Percentiles rank a stretch among this genome's conserved stretches.
Conservation (phyloP, 2,329 filamentous ascomycete species). For the Alternaria longipes region DNA sequence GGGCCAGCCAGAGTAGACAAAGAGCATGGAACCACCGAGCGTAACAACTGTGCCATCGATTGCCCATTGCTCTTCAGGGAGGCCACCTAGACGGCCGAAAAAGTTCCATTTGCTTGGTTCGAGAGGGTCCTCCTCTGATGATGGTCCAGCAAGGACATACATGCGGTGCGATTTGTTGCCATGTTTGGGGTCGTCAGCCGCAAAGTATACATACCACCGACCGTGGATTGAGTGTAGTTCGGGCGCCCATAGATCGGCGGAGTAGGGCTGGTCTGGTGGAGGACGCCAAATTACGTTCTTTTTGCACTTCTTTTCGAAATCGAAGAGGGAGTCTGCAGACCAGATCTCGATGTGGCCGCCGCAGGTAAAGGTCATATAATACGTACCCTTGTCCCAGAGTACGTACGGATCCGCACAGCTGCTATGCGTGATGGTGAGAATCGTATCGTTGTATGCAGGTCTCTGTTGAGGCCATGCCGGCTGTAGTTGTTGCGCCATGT, state of each 20-base stretch:
- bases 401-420: conserved; percentile 58
- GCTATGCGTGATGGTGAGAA: conserved; percentile 54
- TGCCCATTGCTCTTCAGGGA: conserved; percentile 57
- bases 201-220: conserved; percentile 65
- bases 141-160: conserved; percentile 57
- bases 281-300: conserved; percentile 57
- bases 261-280: conserved; percentile 54
- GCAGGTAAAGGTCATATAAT: conserved; percentile 59
- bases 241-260: conserved; percentile 63
- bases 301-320: conserved; percentile 50
- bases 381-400: conserved; percentile 53
- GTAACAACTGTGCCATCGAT: conserved; percentile 59
- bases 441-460: conserved; percentile 50
- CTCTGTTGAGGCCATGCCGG: conserved; percentile 13
- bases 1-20: conserved; percentile 60
- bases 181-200: conserved; percentile 51
- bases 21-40: conserved; percentile 51
- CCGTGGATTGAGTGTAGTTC: conserved; percentile 63
- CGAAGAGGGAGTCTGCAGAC: conserved; percentile 52
- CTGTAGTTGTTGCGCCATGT: conserved; percentile 17
- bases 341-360: conserved; percentile 57
- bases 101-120: conserved; percentile 52
- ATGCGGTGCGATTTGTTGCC: conserved; percentile 58
- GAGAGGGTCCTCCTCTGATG: conserved; percentile 40
- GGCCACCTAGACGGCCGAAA: conserved; percentile 52